phyloP scores from a whole-genome alignment of 805 yeast species.

The Barnettozyma vustinii region DNA sequence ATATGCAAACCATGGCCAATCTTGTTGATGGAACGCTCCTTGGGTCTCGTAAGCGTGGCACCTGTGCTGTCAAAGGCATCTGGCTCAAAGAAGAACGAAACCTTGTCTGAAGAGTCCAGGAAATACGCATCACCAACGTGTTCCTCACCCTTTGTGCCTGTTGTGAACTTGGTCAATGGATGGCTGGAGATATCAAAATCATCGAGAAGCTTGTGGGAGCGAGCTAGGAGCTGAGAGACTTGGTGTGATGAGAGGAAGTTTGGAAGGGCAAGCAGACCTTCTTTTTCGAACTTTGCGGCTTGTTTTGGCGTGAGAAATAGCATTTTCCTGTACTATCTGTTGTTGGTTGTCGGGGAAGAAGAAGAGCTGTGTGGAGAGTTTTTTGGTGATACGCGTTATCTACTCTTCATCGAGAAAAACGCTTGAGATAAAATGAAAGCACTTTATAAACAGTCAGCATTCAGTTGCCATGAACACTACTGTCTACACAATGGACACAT shows the following conservation, averaged over 20 bases:
- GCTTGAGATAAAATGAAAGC: too few species aligned
- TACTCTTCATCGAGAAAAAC: too few species aligned
- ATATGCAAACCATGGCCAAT: conserved; percentile 76
- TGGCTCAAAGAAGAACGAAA: conserved; percentile 64
- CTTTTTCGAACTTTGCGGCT: conserved; percentile 39
- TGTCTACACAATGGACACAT: too few species aligned
- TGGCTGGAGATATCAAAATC: conserved; percentile 50
- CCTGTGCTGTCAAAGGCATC: conserved; percentile 58
- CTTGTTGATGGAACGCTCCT: conserved; percentile 60
- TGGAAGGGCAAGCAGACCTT: conserved; percentile 61
- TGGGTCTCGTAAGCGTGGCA: conserved; percentile 40
- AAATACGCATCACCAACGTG: conserved; percentile 76
- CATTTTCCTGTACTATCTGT: background rate
- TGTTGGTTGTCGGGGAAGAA: background rate
- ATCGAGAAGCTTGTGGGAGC: conserved; percentile 40
- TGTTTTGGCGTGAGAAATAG: conserved; percentile 38
- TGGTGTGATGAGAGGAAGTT: conserved; percentile 43
- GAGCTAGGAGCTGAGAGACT: conserved; percentile 34
- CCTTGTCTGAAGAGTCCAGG: conserved; percentile 60
- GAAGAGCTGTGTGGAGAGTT: too few species aligned
- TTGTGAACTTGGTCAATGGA: conserved; percentile 67
- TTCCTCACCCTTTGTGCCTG: conserved; percentile 38
- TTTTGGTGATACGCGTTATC: too few species aligned
- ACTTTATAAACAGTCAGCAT: too few species aligned
- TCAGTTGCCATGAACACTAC: too few species aligned